Base-by-base conservation (phyloP, 2,329 filamentous ascomycete species). In the Fusarium caatingaense region DNA sequence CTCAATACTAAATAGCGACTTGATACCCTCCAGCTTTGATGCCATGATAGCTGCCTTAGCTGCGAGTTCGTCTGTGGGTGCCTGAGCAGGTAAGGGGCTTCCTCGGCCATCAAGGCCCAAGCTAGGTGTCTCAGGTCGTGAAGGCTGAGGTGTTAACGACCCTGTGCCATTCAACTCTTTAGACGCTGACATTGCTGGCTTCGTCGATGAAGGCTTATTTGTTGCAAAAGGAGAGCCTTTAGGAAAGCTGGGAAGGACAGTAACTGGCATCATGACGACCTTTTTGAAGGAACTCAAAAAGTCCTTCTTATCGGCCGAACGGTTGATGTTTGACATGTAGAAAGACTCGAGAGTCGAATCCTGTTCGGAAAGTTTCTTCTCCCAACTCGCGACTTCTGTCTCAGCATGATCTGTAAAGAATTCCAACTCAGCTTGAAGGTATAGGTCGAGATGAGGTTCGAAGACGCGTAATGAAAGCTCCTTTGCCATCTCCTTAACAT, bases 31-130 rank as follows among this genome's bases (percentile, higher is more conserved):
- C 18, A 99, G 85, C 68, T 94, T 91, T 12, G 93, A 94, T 60
- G 95, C 94, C 93, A 99, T 98, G 54, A 99, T 91, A 1, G 96
- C 95, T n/a, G 95, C 93, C 82, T 99, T 99, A 48, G 96, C 96
- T 37, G 95, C 94, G 30, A 99, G 86, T 79, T 99, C 96, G 59
- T 94, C 93, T 0, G 92, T 97, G 1, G 95, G 95, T 5, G 91
- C 92, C 78, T 94, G 91, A 3, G 83, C 81, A 32, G 81, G 90
- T 23, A 80, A 64, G 1, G 80, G 79, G 30, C 81, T 83, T 32
- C 80, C 80, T 13, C 82, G 77, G 8, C 85, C 84, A 15, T 76
- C 70, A 6, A 75, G 70, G 13, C 78, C 74, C 18, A 82, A 61
- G 9, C 82, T 81, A 4, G 87, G 86, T 1, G 85, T 87, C 53